Evolutionary conservation across 139 green algal species (phyloP).

Genomic region (Micractinium conductrix): DNA sequence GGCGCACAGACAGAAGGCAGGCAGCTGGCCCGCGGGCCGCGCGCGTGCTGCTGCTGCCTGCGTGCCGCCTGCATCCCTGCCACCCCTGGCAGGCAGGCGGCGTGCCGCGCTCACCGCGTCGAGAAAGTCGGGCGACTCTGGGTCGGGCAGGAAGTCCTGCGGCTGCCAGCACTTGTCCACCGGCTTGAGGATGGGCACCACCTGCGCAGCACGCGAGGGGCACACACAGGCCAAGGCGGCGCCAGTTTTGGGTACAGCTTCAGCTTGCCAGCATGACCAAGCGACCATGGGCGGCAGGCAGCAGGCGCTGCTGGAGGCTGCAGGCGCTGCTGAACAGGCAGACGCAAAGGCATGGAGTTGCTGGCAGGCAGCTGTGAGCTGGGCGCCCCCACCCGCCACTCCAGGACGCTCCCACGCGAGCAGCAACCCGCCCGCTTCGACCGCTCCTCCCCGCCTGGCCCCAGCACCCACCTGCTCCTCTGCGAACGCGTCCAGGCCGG

Average conservation of each 20-base stretch:
- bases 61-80: no score
- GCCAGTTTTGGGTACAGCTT: neutral
- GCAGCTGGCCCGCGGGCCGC: no score
- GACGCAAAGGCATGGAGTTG: neutral
- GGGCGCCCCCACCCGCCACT: no score
- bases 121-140: constrained; percentile 88
- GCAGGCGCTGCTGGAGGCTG: no score
- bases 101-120: constrained; percentile 55
- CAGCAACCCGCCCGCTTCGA: neutral
- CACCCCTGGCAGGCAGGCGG: no score
- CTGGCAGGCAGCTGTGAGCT: neutral
- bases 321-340: neutral
- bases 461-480: constrained; percentile 42
- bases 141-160: constrained; percentile 93
- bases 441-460: neutral
- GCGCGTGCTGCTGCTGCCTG: no score
- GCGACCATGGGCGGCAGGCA: no score
- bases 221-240: neutral
- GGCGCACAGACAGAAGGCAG: no score
- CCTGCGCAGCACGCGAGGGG: neutral
- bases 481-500: constrained; percentile 60
- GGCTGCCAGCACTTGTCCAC: constrained; percentile 91
- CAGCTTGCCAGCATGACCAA: no score
- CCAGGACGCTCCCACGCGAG: no score
- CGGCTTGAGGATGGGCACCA: constrained; percentile 28